phyloP scores from a whole-genome alignment of 345 rosid genomes.

The Raphanus raphanistrum region DNA sequence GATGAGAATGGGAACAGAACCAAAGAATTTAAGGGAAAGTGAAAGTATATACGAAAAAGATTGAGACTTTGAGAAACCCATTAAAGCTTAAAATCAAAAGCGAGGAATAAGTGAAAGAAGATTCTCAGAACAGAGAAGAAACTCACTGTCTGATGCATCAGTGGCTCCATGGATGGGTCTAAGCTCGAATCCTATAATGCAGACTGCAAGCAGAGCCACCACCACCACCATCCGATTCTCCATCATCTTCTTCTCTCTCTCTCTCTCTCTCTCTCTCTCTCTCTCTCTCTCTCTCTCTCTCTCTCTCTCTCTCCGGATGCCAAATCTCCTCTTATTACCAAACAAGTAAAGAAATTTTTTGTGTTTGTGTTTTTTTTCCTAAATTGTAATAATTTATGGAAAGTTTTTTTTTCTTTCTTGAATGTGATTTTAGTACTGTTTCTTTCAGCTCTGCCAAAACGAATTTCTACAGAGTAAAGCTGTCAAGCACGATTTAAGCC shows the following conservation, averaged over 20 bases:
- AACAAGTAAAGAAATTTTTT: slow-evolving; percentile 7
- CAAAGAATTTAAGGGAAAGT: not conserved
- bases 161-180: slow-evolving; percentile 57
- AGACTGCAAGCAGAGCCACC: slow-evolving; percentile 43
- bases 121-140: slow-evolving; percentile 12
- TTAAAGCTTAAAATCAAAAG: slow-evolving; percentile 7
- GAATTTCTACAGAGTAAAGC: slow-evolving; percentile 48
- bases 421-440: not conserved
- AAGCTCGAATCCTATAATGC: slow-evolving; percentile 58
- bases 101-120: too few species aligned
- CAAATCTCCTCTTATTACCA: slow-evolving; percentile 21
- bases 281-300: not conserved
- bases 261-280: not conserved
- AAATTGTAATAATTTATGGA: slow-evolving; percentile 12
- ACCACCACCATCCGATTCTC: slow-evolving; percentile 39
- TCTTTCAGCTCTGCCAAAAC: not conserved
- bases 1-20: slow-evolving; percentile 16
- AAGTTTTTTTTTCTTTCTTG: slow-evolving; percentile 18
- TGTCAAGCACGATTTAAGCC: slow-evolving; percentile 52
- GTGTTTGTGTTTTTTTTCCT: not conserved
- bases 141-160: slow-evolving; percentile 65
- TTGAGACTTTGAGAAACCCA: slow-evolving; percentile 23
- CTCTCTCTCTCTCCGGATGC: slow-evolving; percentile 27
- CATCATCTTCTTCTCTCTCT: slow-evolving; percentile 38
- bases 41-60: slow-evolving; percentile 23